These are phyloP conservation scores for Mycena alexandri DNA, from an alignment of 768 basidiomycete genomes.

Conservation along the genomic window DNA sequence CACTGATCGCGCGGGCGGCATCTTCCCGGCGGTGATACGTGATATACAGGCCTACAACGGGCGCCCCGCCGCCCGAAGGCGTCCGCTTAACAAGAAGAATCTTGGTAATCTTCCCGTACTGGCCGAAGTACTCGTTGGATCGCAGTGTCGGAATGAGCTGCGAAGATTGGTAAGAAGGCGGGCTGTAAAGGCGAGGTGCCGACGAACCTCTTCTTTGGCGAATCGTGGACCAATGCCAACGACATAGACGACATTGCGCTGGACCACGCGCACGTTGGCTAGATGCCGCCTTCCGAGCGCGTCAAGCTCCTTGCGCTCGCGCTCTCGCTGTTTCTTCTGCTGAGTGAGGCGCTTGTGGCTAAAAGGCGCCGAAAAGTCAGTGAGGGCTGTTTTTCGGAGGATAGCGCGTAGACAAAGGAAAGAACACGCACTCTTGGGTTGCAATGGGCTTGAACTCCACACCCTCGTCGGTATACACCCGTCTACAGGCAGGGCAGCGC, in stretches of 20 bases:
- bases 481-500: constrained; percentile 95
- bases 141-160: constrained; percentile 93
- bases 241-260: constrained; percentile 96
- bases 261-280: constrained; percentile 95
- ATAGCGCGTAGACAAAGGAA: constrained; percentile 31
- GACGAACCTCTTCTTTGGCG: constrained; percentile 91
- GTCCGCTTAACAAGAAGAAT: constrained; percentile 94
- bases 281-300: constrained; percentile 85
- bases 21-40: constrained; percentile 96
- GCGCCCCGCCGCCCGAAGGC: constrained; percentile 75
- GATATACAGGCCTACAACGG: constrained; percentile 94
- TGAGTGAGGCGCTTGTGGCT: constrained; percentile 96
- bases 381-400: constrained; percentile 31
- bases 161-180: constrained; percentile 33
- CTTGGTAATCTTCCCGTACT: constrained; percentile 98
- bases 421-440: constrained; percentile 87
- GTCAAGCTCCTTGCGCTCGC: constrained; percentile 96
- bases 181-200: constrained; percentile 41
- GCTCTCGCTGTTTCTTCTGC: constrained; percentile 94
- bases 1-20: constrained; percentile 91
- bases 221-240: constrained; percentile 94
- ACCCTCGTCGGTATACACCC: constrained; percentile 91
- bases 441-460: constrained; percentile 97
- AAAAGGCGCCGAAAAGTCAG: constrained; percentile 26
- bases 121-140: constrained; percentile 96